These are phyloP conservation scores for Aspergillus niger DNA, from an alignment of 2,329 filamentous ascomycete species.

Conservation along the genomic window DNA sequence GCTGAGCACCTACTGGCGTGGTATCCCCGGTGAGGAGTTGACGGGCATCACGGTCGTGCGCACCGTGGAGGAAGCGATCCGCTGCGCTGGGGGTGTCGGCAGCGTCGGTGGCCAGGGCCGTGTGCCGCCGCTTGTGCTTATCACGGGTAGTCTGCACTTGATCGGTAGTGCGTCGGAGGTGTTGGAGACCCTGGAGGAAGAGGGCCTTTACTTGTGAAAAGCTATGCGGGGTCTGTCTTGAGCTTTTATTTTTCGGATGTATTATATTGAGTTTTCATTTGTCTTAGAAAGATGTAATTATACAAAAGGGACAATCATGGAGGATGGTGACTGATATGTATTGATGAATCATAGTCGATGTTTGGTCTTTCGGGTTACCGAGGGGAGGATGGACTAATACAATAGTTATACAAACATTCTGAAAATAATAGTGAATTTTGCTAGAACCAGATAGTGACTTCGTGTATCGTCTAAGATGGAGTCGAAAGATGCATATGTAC, in stretches of 20 bases:
- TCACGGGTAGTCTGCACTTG: slow-evolving; percentile 4
- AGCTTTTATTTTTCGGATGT: background rate
- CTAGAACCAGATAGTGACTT: too few relatives aligned
- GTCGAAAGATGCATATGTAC: background rate
- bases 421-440: too few relatives aligned
- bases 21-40: background rate
- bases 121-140: background rate
- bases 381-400: too few relatives aligned
- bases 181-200: background rate
- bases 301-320: background rate
- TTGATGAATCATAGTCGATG: too few relatives aligned
- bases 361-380: too few relatives aligned
- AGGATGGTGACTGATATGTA: too few relatives aligned
- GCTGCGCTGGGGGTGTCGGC: background rate
- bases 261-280: background rate
- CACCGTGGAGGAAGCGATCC: background rate
- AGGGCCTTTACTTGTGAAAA: background rate
- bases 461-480: too few relatives aligned
- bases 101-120: background rate
- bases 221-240: background rate
- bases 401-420: too few relatives aligned
- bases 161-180: slow-evolving; percentile 1
- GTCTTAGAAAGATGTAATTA: background rate
- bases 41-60: background rate
- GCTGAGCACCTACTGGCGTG: background rate